Evolutionary conservation across 108 stramenopile species (phyloP).

Genomic region (Cylindrotheca fusiformis): DNA sequence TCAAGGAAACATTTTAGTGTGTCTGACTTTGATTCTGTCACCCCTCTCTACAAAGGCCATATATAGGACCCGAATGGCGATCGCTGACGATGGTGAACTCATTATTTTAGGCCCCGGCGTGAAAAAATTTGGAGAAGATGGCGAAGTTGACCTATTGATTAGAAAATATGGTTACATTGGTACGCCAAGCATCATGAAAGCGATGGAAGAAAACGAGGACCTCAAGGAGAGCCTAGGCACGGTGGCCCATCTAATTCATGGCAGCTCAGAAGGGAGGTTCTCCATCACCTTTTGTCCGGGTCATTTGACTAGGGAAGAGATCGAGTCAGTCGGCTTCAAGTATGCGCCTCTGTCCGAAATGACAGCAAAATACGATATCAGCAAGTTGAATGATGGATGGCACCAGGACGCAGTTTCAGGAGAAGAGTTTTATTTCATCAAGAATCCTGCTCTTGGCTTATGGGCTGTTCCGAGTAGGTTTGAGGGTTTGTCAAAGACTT

Average conservation of each 20-base stretch:
- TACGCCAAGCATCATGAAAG: constrained; percentile 80
- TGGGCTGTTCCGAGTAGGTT: constrained; percentile 87
- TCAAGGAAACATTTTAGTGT: no score
- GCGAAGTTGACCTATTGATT: constrained; percentile 80
- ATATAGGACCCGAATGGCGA: constrained; percentile 94
- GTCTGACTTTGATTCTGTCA: no score
- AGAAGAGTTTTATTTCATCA: constrained; percentile 88
- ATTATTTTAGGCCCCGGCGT: constrained; percentile 93
- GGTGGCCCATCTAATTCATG: constrained; percentile 95
- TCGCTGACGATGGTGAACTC: constrained; percentile 89
- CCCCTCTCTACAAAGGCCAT: no score
- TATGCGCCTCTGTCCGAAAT: constrained; percentile 74
- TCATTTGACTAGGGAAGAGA: constrained; percentile 73
- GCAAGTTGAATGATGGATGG: constrained; percentile 80
- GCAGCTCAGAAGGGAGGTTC: constrained; percentile 92
- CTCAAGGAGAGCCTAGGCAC: constrained; percentile 86
- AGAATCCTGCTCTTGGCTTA: constrained; percentile 93
- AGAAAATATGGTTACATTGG: constrained; percentile 90
- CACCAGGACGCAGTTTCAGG: constrained; percentile 54
- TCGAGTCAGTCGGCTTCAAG: constrained; percentile 84
- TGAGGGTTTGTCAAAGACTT: no score
- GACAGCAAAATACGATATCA: constrained; percentile 59
- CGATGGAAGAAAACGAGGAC: constrained; percentile 71
- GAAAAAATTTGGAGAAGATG: constrained; percentile 88
- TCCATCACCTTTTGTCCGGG: constrained; percentile 90